These are phyloP conservation scores for Zygnema cylindricum DNA, from an alignment of 139 green algal genomes.

Conservation along the genomic window DNA sequence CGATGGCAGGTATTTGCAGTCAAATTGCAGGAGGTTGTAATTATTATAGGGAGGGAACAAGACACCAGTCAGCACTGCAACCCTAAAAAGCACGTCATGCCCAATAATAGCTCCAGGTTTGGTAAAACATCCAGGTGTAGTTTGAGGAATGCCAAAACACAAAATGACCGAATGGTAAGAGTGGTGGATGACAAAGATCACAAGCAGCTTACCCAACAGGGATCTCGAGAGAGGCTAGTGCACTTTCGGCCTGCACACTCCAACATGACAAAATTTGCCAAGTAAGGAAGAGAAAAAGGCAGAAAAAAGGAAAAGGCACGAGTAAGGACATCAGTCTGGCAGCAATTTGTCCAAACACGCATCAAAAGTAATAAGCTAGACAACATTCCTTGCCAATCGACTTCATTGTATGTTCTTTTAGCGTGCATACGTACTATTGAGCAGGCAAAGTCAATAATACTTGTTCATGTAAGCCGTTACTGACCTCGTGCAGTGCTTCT, in stretches of 20 bases:
- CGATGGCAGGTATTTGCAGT: too few species aligned
- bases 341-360: background rate
- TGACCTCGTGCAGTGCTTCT: background rate
- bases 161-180: background rate
- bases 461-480: background rate
- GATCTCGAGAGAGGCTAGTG: background rate
- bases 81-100: too few species aligned
- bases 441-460: background rate
- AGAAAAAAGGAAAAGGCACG: background rate
- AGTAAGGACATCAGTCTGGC: background rate
- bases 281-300: background rate
- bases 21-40: background rate
- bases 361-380: background rate
- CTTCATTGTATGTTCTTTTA: too few species aligned
- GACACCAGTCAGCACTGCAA: too few species aligned
- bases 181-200: background rate
- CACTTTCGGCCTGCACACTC: background rate
- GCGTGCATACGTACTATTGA: too few species aligned
- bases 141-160: background rate
- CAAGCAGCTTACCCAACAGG: background rate
- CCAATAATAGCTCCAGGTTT: too few species aligned
- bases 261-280: background rate
- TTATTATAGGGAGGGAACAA: background rate
- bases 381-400: background rate
- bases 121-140: background rate